Percentiles rank a stretch among this genome's conserved stretches.
Evolutionary conservation across 2,329 filamentous ascomycete genomes (phyloP).

Genomic region (Penicillium sp.): DNA sequence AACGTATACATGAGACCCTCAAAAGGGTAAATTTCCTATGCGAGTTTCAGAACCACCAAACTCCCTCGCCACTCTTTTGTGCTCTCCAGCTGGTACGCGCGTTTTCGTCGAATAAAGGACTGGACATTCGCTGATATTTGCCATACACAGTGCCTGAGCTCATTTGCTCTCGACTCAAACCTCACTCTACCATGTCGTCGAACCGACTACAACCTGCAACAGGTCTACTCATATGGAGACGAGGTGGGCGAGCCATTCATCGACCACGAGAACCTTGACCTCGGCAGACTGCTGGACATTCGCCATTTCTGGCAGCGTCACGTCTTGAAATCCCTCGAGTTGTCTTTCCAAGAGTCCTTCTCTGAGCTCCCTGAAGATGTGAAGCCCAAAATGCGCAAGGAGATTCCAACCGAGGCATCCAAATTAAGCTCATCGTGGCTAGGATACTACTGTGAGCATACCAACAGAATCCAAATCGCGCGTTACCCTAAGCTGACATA

Average conservation of each 20-base stretch:
- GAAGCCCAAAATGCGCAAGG: conserved; percentile 25
- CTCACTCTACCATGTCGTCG: conserved; percentile 27
- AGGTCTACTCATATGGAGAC: conserved; percentile 28
- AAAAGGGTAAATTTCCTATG: conserved; percentile 24
- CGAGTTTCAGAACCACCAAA: conserved; percentile 18
- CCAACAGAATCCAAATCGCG: neutral
- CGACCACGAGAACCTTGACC: conserved; percentile 24
- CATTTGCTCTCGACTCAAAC: conserved; percentile 34
- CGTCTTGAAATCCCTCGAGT: conserved; percentile 32
- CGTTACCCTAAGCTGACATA: conserved; percentile 4
- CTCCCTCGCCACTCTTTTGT: conserved; percentile 28
- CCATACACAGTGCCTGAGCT: conserved; percentile 32
- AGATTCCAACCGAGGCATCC: conserved; percentile 2
- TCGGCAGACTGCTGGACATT: conserved; percentile 38
- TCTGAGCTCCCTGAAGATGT: conserved; percentile 12
- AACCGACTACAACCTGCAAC: conserved; percentile 34
- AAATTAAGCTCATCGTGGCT: conserved; percentile 29
- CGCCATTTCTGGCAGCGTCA: conserved; percentile 47
- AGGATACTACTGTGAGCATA: conserved; percentile 37
- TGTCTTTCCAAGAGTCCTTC: conserved; percentile 30
- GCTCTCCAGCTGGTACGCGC: conserved; percentile 33
- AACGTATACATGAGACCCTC: conserved; percentile 23
- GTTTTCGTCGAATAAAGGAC: neutral
- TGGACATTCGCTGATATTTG: conserved; percentile 12
- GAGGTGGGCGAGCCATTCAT: conserved; percentile 16